A percentile compares a stretch with the other conserved stretches of the same genome.
These are phyloP conservation scores for Gnetum montanum DNA, from an alignment of 75 land plant genomes.

Conservation along the genomic window DNA sequence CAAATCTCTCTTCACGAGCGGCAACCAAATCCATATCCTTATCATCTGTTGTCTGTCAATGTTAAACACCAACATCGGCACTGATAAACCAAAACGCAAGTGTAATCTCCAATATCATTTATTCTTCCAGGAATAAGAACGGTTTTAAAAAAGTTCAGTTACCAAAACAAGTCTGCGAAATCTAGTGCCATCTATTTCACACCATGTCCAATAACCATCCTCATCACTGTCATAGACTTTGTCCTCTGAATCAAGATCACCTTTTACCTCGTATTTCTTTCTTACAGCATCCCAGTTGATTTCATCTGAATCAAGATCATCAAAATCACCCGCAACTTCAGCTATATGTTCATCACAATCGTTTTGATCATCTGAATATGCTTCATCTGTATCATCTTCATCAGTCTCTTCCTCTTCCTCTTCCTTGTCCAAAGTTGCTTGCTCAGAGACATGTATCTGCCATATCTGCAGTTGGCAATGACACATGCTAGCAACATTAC, in stretches of 20 bases:
- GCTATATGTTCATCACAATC: conserved; percentile 42
- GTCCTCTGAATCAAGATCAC: conserved; percentile 2
- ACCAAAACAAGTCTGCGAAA: conserved; percentile 22
- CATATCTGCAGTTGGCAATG: conserved; percentile 71
- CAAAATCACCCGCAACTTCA: conserved; percentile 1
- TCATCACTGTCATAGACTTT: conserved; percentile 16
- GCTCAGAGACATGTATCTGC: conserved; percentile 83
- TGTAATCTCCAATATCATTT: neutral
- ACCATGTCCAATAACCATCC: conserved; percentile 19
- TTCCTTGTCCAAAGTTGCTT: conserved; percentile 82
- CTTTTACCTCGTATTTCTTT: conserved; percentile 6
- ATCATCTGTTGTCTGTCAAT: conserved; percentile 57
- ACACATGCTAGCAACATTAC: too few species aligned
- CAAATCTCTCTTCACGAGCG: conserved; percentile 90
- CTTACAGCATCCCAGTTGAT: conserved; percentile 1
- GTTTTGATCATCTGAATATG: conserved; percentile 32
- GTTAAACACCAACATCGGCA: neutral
- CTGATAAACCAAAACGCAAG: neutral
- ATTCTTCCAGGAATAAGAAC: neutral
- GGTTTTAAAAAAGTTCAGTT: neutral
- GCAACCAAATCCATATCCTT: conserved; percentile 74
- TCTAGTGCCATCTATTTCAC: neutral
- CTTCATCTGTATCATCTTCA: conserved; percentile 10
- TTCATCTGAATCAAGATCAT: conserved; percentile 6
- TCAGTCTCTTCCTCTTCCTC: conserved; percentile 34